Conservation (phyloP, 495 filamentous ascomycete species). For the Penicillium cinerascens region DNA sequence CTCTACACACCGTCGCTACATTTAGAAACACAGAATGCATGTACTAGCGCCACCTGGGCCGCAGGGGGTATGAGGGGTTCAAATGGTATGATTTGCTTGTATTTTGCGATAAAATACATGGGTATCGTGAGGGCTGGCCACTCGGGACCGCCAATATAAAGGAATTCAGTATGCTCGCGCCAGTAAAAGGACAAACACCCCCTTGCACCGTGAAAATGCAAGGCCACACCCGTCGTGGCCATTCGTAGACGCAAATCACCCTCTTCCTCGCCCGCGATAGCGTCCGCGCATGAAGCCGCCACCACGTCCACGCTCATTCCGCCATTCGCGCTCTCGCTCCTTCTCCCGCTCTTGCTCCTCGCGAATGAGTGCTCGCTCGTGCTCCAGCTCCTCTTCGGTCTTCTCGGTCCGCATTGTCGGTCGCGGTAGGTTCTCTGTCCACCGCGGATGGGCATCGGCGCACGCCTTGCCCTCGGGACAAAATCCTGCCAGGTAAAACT, state of each 20-base stretch:
- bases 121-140: constrained; percentile 14
- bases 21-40: neutral
- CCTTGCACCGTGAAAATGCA: constrained; percentile 13
- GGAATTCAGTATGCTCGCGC: neutral
- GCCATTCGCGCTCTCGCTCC: constrained; percentile 50
- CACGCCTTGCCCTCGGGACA: constrained; percentile 83
- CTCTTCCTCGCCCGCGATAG: constrained; percentile 45
- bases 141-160: constrained; percentile 1
- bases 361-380: constrained; percentile 49
- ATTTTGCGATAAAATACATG: constrained; percentile 2
- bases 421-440: constrained; percentile 66
- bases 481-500: constrained; percentile 90
- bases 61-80: neutral
- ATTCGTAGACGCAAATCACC: constrained; percentile 14
- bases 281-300: constrained; percentile 50
- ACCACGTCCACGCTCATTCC: constrained; percentile 46
- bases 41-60: neutral
- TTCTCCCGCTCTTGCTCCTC: constrained; percentile 52
- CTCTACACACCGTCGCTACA: neutral
- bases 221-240: neutral
- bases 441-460: constrained; percentile 77
- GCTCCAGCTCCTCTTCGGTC: constrained; percentile 60
- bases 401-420: constrained; percentile 63
- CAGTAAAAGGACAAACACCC: constrained; percentile 8
- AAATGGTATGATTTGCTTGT: neutral